Base-by-base conservation (phyloP, 2,329 filamentous ascomycete species). In the Pyrenophora tritici-repentis region DNA sequence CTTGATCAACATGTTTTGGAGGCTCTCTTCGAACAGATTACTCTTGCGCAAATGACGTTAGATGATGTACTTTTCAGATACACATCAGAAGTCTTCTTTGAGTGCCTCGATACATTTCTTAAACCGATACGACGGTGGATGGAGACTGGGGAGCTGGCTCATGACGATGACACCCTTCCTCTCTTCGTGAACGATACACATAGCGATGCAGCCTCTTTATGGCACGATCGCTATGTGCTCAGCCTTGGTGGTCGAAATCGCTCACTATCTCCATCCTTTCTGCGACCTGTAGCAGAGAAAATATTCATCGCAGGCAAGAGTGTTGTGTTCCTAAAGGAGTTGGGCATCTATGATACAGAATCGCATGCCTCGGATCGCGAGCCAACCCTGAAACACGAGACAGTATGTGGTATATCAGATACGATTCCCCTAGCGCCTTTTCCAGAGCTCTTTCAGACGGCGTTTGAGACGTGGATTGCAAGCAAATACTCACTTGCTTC, bases 271-370 rank as follows among this genome's bases (percentile, higher is more conserved):
- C 92, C 93, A 0, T 80, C 76, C 2, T 97, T 96, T 58, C 79
- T 97, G 4, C 83, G 86, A 33, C 81, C 86, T 2, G 83, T 86
- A 2, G 85, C 84, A 0, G 76, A 78, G 18, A 88, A 86, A 55
- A 90, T 97, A 32, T 93, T 96, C 63, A 91, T 87, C 1, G 87
- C 90, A 1, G 93, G 93, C 0, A 97, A 97, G 73, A 95, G 88
- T 62, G 86, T 94, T 47, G 84, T 94, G 1, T 88, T 97, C 37
- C 76, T 97, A n/a, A 87, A 86, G 53, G 83, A 87, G 40, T 78
- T 96, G 9, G 84, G 86, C 34, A 78, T 81, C 47, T 78, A 82
- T 53, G 70, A 63, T 56, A 49, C 69, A 53, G 39, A 36, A 3
- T n/a, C 57, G 16, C 42, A 41, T 8, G 22, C 48, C 3, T 46